These are phyloP conservation scores for Chaetomium strumarium DNA, from an alignment of 2,329 filamentous ascomycete genomes.

Conservation along the genomic window DNA sequence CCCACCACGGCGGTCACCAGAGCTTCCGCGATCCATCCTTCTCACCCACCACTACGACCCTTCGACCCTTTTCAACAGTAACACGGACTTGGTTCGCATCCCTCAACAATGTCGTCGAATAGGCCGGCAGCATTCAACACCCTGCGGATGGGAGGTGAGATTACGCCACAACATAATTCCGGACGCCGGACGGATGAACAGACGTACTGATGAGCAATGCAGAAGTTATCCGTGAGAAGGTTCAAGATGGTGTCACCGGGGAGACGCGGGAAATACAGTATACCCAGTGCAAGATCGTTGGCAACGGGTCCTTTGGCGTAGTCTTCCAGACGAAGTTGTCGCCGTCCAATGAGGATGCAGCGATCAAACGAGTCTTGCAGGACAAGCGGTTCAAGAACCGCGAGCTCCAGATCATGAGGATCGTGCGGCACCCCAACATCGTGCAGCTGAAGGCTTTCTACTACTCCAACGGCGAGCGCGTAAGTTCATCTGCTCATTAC, in stretches of 20 bases:
- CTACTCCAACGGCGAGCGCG: slow-evolving; percentile 97
- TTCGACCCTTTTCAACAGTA: slow-evolving; percentile 24
- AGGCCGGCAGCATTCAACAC: slow-evolving; percentile 81
- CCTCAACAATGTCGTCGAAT: slow-evolving; percentile 70
- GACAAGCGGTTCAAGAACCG: slow-evolving; percentile 99
- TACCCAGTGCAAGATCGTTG: slow-evolving; percentile 98
- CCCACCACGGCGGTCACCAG: slow-evolving; percentile 32
- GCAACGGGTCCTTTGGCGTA: slow-evolving; percentile 97
- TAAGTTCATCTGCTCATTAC: slow-evolving; percentile 41
- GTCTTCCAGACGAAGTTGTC: slow-evolving; percentile 99
- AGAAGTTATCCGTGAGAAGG: slow-evolving; percentile 99
- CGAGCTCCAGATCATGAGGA: slow-evolving; percentile 99
- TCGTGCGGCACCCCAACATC: slow-evolving; percentile 97
- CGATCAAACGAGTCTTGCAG: slow-evolving; percentile 97
- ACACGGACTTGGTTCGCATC: slow-evolving; percentile 20
- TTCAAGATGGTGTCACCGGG: slow-evolving; percentile 95
- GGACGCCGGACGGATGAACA: not conserved
- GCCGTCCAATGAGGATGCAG: slow-evolving; percentile 95
- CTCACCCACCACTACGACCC: slow-evolving; percentile 14
- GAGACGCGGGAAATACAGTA: slow-evolving; percentile 97
- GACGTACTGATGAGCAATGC: slow-evolving; percentile 26
- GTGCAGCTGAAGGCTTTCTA: slow-evolving; percentile 99
- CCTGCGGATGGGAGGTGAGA: slow-evolving; percentile 95
- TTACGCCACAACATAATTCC: not conserved
- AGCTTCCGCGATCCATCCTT: slow-evolving; percentile 19